Base-by-base conservation (phyloP, 2,329 filamentous ascomycete species). In the Neonectria neomacrospora region DNA sequence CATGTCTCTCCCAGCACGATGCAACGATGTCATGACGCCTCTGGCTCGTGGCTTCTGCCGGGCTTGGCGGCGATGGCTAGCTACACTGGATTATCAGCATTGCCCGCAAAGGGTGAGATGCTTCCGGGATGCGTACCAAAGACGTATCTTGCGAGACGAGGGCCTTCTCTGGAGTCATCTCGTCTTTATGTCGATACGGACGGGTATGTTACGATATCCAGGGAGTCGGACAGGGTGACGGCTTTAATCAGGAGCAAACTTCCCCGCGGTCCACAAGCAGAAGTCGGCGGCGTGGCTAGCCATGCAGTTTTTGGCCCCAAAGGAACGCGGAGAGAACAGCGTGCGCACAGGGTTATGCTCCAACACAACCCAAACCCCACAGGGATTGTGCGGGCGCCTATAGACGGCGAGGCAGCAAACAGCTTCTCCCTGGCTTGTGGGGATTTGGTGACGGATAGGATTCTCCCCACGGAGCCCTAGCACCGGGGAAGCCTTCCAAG, bases 11-110 rank as follows among this genome's bases (percentile, higher is more conserved):
- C 62, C 32, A 54, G 57, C 39, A 61, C 41, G 23, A 55, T 53
- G 39, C 66, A 67, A 3, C 53, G 51, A 32, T 64, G 54, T 52
- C 64, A 65, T 20, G 62, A 58, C n/a, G 41, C 48, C 48, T 70
- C 66, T 47, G 61, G 57, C 63, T 54, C 56, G 34, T 45, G 34
- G 32, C n/a, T 11, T 30, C 44, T 39, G 16, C 28, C 51, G 5
- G 45, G 32, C 9, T 20, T 26, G 18, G 44, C 22, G 16, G 57
- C 20, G n/a, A 37, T 26, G n/a, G 23, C 23, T 47, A 67, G 30
- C 26, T 65, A 50, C 55, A 64, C 58, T 61, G 62, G 14, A n/a
- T n/a, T n/a, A n/a, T n/a, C n/a, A n/a, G n/a, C n/a, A n/a, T n/a
- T n/a, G n/a, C n/a, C n/a, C n/a, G n/a, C n/a, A n/a, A n/a, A n/a